Evolutionary conservation across 2,329 filamentous ascomycete species (phyloP), one percentile per base, ranked within the genome.

Genomic region (Amauroascus verrucosus): DNA sequence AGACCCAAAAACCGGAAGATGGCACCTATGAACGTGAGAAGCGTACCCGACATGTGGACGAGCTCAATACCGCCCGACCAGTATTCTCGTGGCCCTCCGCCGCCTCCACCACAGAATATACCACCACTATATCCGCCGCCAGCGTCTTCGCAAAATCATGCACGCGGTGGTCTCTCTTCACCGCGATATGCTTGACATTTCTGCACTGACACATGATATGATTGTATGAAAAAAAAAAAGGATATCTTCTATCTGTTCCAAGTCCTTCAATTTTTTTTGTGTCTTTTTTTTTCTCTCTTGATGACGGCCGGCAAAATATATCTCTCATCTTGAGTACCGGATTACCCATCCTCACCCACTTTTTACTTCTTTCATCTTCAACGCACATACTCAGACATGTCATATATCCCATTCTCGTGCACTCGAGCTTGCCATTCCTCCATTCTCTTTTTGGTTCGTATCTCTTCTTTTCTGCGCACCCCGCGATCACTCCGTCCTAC

Each of bases 1-100:
- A 64, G 66, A 49, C 54, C 56, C 9, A 53, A 49, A 38, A 54
- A 54, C n/a, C 46, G 54, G n/a, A 57, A 58, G 14, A 59, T 59
- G 56, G 51, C 49, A 7, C 56, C 58, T 13, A 56, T 59, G 20
- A 53, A 47, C 26, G 35, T 49, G 28, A 40, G 44, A 54, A 37
- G 37, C 24, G 46, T 22, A 18, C 52, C 45, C 1, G 46, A 49
- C 35, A 50, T 52, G 48, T 48, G 51, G 45, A 48, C 51, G 5
- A 35, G 44, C 26, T 48, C 51, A n/a, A 35, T 48, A 22, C 51
- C 51, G 1, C 50, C 50, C 20, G 33, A 52, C 13, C 50, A 38
- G 30, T 52, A 52, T 32, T 35, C n/a, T 20, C 50, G 50, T 20
- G 48, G 48, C 2, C 50, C 50, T 20, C 30, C 50, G 18, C 50